These are phyloP conservation scores for Mikania micrantha DNA, from an alignment of 129 eudicot genomes.

Conservation along the genomic window DNA sequence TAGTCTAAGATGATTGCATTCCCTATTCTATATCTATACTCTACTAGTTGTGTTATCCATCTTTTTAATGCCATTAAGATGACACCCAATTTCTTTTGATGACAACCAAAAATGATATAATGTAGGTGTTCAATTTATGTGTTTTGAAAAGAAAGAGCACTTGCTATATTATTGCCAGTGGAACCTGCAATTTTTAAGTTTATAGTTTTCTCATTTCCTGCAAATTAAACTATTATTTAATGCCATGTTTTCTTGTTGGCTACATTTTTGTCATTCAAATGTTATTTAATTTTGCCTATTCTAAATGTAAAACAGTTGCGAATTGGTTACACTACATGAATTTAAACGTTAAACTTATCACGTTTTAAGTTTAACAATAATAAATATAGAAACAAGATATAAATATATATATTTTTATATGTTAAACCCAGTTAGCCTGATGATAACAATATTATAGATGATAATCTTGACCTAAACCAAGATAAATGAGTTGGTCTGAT, in stretches of 20 bases:
- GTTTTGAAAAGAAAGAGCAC: neutral
- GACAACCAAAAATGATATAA: neutral
- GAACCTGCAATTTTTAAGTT: neutral
- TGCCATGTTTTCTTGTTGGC: slow-evolving; percentile 11
- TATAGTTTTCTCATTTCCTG: slow-evolving; percentile 13
- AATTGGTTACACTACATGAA: too few relatives aligned
- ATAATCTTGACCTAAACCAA: too few relatives aligned
- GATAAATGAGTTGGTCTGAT: too few relatives aligned
- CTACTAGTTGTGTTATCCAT: slow-evolving; percentile 12
- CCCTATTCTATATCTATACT: slow-evolving; percentile 1
- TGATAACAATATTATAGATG: too few relatives aligned
- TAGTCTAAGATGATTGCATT: neutral
- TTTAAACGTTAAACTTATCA: too few relatives aligned
- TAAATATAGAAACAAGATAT: too few relatives aligned
- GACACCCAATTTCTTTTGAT: neutral
- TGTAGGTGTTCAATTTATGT: neutral
- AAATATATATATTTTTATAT: too few relatives aligned
- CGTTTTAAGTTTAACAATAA: too few relatives aligned
- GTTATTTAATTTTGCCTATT: neutral
- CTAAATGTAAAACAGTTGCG: too few relatives aligned
- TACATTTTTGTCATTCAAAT: slow-evolving; percentile 1
- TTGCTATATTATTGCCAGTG: neutral
- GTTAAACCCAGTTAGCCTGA: too few relatives aligned
- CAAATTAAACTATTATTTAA: neutral
- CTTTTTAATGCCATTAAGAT: neutral